Conservation (phyloP, 1,139 yeast species). For the Kodamaea arcana region DNA sequence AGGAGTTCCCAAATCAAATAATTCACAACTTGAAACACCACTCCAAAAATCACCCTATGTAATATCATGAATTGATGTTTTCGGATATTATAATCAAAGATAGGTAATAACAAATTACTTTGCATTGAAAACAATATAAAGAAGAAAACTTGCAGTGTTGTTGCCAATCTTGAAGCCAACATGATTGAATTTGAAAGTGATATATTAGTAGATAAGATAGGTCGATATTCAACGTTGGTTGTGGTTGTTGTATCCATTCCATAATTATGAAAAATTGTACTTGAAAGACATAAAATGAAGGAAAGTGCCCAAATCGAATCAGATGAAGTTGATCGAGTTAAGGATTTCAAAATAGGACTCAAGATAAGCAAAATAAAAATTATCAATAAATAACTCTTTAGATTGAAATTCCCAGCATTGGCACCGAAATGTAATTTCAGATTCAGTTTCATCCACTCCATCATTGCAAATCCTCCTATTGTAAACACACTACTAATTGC, state of each 20-base stretch:
- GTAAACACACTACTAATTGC: slow-evolving; percentile 23
- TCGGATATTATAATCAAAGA: slow-evolving; percentile 60
- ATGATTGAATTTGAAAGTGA: slow-evolving; percentile 86
- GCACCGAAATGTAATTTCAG: slow-evolving; percentile 5
- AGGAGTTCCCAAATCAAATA: slow-evolving; percentile 26
- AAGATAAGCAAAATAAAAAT: slow-evolving; percentile 68
- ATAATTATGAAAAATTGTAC: slow-evolving; percentile 67
- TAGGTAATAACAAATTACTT: slow-evolving; percentile 67
- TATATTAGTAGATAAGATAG: slow-evolving; percentile 77
- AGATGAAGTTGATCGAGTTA: slow-evolving; percentile 84
- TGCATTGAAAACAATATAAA: slow-evolving; percentile 73
- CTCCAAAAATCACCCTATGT: slow-evolving; percentile 33
- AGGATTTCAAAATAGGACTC: slow-evolving; percentile 85
- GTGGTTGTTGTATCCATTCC: slow-evolving; percentile 29
- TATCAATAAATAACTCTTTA: slow-evolving; percentile 65
- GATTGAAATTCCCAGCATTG: slow-evolving; percentile 16
- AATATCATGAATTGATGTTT: slow-evolving; percentile 22
- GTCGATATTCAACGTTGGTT: slow-evolving; percentile 31
- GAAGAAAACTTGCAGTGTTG: slow-evolving; percentile 76
- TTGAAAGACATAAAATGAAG: slow-evolving; percentile 67
- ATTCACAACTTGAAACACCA: slow-evolving; percentile 19
- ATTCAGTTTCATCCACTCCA: slow-evolving; percentile 15
- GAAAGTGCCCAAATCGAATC: slow-evolving; percentile 96
- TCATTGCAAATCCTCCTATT: slow-evolving; percentile 27
- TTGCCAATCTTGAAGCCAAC: slow-evolving; percentile 73